Conservation (phyloP, 2,329 filamentous ascomycete species). For the Ciborinia camelliae region DNA sequence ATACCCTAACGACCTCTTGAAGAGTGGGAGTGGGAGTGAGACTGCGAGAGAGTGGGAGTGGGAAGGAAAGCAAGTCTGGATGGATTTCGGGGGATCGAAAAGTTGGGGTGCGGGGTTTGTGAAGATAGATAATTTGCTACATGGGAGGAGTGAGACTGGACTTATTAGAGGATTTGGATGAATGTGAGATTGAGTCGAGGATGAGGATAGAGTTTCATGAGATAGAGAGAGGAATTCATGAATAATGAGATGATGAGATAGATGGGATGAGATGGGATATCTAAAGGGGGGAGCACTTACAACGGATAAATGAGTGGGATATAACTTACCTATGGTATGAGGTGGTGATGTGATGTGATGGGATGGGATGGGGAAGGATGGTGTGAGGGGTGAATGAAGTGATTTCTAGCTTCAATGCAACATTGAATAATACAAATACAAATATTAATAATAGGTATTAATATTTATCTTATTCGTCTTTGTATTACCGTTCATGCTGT, state of each 20-base stretch:
- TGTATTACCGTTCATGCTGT: background rate
- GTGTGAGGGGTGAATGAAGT: background rate
- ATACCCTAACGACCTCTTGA: slow-evolving; percentile 1
- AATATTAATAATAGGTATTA: too few species aligned
- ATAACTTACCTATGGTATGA: too few species aligned
- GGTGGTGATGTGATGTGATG: background rate
- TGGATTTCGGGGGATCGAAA: background rate
- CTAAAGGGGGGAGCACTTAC: background rate
- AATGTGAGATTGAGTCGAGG: background rate
- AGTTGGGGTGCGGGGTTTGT: background rate
- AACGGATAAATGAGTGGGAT: background rate
- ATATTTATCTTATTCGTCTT: background rate
- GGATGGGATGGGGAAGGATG: background rate
- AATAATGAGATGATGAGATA: too few species aligned
- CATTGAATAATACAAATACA: background rate
- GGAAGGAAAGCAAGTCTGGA: background rate
- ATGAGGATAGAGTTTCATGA: background rate
- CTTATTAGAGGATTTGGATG: background rate
- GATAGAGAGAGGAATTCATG: background rate
- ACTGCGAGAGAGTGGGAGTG: background rate
- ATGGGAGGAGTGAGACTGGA: background rate
- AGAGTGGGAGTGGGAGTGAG: background rate
- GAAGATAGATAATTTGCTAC: background rate
- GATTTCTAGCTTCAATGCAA: slow-evolving; percentile 9
- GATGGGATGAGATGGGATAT: background rate